Evolutionary conservation across 2,329 filamentous ascomycete species (phyloP), one percentile per base, ranked within the genome.

Genomic region (Pyricularia sp.): DNA sequence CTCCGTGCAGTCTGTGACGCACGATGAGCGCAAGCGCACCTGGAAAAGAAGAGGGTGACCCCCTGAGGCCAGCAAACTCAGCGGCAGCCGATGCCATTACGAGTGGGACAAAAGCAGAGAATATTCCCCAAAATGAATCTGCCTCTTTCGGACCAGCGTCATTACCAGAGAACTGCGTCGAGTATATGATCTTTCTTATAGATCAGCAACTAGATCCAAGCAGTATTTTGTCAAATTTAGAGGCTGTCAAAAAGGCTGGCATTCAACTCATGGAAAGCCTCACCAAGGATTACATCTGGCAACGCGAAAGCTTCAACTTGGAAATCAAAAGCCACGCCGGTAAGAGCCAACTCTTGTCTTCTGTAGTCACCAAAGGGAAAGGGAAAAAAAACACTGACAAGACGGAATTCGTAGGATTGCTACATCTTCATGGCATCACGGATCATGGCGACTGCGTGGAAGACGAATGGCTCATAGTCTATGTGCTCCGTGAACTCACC

Each of bases 381-480:
- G 8, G 8, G 12, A 12, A 26, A 1, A 57, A 16, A 10, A 7
- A n/a, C n/a, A n/a, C 55, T 59, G 24, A 59, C 24, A 19, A 19
- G 13, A 16, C 24, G 3, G 2, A 8, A 57, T 28, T 16, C 4
- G 24, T 1, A 82, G 82, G 81, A 1, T 72, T 85, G 9, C 72
- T 79, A n/a, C 86, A 87, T 68, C 82, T 99, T 6, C 83, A 85
- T 68, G 93, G 93, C 24, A 80, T 81, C 63, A 94, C 91, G 0
- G 90, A 93, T 73, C 97, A 92, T 71, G 93, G 93, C 9, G 96
- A 99, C 75, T 94, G 92, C 0, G 87, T 97, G 4, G 93, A 96
- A 72, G 94, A 99, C 71, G 96, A 99, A 78, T 99, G 94, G 96
- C 83, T 97, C 6, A 88, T 97, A 66, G 93, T 97, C 24, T 96